Evolutionary conservation across 805 yeast genomes (phyloP), one percentile per base, ranked within the genome.

Genomic region (Pichia rugopelliculosa): DNA sequence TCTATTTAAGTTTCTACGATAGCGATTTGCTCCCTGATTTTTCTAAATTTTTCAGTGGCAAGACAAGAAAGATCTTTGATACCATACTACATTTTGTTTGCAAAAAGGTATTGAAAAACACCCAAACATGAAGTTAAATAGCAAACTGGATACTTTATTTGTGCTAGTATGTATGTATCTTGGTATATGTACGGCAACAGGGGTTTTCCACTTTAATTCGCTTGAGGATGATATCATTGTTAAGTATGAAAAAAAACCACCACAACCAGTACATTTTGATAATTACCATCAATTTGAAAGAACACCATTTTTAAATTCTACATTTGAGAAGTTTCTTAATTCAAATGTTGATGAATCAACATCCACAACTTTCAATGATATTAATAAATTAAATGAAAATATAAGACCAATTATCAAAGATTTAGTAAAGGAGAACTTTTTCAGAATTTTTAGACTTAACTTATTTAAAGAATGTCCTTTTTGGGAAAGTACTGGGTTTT

Each of bases 401-500:
- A 66, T 83, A n/a, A 68, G 83, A 44, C 82, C 84, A 1, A 64
- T 73, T 22, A 63, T 91, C n/a, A 59, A 71, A 17, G 67, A 75
- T 7, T 64, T 91, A 39, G 84, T 83, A 9, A 61, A 74, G 39
- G 80, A 87, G 34, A 88, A 90, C 55, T 93, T 87, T 66, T 91
- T 93, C 77, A 78, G 83, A 54, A 87, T 86, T 62, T 93, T 87
- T 71, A 82, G 88, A 62, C 75, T 93, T 47, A 89, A 93, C 59
- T 72, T 93, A 48, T 87, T 80, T 65, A 83, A 75, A 53, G 77
- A 78, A 62, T 89, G 99, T 65, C 91, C 95, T 24, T 89, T 85
- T 63, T 86, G 87, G 89, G 79, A 79, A 54, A 88, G 82, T 56
- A 74, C 74, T 42, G 95, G 90, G 39, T 80, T 85, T 59, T 89